These are phyloP conservation scores for Vigna nakashimae DNA, from an alignment of 306 rosid species.

Conservation along the genomic window DNA sequence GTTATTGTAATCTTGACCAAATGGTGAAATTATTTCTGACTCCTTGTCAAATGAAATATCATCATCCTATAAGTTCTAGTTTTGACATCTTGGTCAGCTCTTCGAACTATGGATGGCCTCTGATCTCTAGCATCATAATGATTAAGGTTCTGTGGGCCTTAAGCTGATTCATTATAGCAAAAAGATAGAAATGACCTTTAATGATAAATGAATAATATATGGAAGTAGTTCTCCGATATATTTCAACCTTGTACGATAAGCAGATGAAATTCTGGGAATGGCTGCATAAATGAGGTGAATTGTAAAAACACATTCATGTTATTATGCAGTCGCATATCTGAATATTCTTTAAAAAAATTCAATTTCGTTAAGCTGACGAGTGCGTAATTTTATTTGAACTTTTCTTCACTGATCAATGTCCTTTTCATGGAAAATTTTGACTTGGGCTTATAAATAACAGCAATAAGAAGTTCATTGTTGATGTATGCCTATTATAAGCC, in stretches of 20 bases:
- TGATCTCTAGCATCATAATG: not conserved
- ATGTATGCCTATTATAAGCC: not conserved
- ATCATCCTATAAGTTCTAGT: constrained; percentile 21
- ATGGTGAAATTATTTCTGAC: constrained; percentile 24
- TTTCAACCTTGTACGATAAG: constrained; percentile 1
- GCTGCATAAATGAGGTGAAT: constrained; percentile 10
- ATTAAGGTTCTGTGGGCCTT: constrained; percentile 12
- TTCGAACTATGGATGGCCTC: constrained; percentile 18
- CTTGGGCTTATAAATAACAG: not conserved
- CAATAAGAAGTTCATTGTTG: not conserved
- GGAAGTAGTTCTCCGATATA: constrained; percentile 6
- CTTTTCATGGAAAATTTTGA: constrained; percentile 5
- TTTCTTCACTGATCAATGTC: constrained; percentile 30
- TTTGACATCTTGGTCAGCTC: constrained; percentile 19
- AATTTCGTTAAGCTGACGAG: constrained; percentile 5
- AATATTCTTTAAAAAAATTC: not conserved
- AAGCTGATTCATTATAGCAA: not conserved
- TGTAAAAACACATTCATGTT: constrained; percentile 1
- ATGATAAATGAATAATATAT: not conserved
- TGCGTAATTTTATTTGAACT: constrained; percentile 3
- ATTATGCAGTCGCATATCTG: constrained; percentile 20
- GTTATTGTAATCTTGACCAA: constrained; percentile 30
- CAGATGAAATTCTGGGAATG: not conserved
- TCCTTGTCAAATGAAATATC: constrained; percentile 37
- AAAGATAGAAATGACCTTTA: constrained; percentile 17